A percentile compares a stretch with the other conserved stretches of the same genome.
phyloP scores from a whole-genome alignment of 345 rosid species.

The Syzygium grande region DNA sequence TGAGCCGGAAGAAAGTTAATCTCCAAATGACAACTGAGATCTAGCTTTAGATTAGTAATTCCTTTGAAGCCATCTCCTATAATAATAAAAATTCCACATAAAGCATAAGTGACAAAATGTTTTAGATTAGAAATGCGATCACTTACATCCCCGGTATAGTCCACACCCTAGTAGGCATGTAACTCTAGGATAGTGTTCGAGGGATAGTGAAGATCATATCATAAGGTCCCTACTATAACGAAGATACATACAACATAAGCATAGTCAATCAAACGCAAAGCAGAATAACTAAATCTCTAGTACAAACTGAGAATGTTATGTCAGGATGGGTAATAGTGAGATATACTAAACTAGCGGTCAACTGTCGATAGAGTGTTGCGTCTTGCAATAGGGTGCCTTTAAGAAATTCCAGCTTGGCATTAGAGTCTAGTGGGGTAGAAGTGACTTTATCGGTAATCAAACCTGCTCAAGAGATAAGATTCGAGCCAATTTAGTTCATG shows the following conservation, averaged over 20 bases:
- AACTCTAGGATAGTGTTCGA: neutral
- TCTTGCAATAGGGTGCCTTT: neutral
- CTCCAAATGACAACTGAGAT: too few relatives aligned
- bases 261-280: neutral
- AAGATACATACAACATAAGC: fast-evolving
- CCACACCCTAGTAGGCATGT: neutral
- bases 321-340: fast-evolving
- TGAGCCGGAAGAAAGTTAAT: too few relatives aligned
- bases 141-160: neutral
- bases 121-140: too few relatives aligned
- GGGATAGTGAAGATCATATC: neutral
- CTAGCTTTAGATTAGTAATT: too few relatives aligned
- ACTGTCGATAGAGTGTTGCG: neutral
- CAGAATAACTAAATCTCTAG: fast-evolving
- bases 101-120: too few relatives aligned
- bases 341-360: neutral
- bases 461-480: neutral
- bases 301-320: neutral
- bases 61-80: too few relatives aligned
- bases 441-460: neutral
- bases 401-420: neutral
- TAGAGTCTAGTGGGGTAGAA: neutral
- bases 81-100: too few relatives aligned
- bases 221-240: neutral
- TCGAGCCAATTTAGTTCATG: neutral